A percentile compares a stretch with the other conserved stretches of the same genome.
These are phyloP conservation scores for Tulasnella sp. DNA, from an alignment of 768 basidiomycete genomes.

Conservation along the genomic window DNA sequence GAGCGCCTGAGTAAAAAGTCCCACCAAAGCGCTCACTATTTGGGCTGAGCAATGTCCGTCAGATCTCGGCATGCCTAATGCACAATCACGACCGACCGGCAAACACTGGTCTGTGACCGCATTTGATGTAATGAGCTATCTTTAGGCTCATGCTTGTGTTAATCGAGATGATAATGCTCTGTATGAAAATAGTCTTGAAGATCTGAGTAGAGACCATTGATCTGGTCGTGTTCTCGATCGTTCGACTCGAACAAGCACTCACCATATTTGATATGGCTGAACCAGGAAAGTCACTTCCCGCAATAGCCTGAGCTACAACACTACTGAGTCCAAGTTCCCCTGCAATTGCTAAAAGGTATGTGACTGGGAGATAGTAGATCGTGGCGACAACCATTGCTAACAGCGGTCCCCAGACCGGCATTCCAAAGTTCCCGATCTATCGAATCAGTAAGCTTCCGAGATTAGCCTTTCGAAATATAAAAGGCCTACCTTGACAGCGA, in stretches of 20 bases:
- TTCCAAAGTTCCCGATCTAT: too few relatives aligned
- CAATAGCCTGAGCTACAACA: too few relatives aligned
- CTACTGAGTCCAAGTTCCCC: too few relatives aligned
- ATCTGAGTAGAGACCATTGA: slow-evolving; percentile 19
- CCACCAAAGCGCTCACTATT: slow-evolving; percentile 29
- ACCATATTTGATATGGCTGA: slow-evolving; percentile 36
- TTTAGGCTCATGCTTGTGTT: slow-evolving; percentile 27
- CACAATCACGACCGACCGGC: slow-evolving; percentile 19
- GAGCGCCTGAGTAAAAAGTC: slow-evolving; percentile 29
- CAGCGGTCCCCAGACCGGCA: too few relatives aligned
- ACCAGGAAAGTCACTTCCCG: too few relatives aligned
- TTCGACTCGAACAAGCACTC: slow-evolving; percentile 14
- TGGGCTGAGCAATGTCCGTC: slow-evolving; percentile 27
- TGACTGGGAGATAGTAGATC: too few relatives aligned
- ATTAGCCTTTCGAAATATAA: too few relatives aligned
- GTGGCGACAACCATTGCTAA: too few relatives aligned
- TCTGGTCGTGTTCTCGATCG: neutral
- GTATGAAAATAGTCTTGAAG: slow-evolving; percentile 28
- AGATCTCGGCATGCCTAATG: neutral
- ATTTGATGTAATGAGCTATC: slow-evolving; percentile 39
- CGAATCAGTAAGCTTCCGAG: too few relatives aligned
- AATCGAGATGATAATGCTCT: slow-evolving; percentile 24
- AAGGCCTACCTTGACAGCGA: too few relatives aligned
- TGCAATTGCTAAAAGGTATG: too few relatives aligned
- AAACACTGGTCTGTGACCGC: slow-evolving; percentile 33